phyloP scores from a whole-genome alignment of 495 filamentous ascomycete species.

The Margaritispora aquatica region DNA sequence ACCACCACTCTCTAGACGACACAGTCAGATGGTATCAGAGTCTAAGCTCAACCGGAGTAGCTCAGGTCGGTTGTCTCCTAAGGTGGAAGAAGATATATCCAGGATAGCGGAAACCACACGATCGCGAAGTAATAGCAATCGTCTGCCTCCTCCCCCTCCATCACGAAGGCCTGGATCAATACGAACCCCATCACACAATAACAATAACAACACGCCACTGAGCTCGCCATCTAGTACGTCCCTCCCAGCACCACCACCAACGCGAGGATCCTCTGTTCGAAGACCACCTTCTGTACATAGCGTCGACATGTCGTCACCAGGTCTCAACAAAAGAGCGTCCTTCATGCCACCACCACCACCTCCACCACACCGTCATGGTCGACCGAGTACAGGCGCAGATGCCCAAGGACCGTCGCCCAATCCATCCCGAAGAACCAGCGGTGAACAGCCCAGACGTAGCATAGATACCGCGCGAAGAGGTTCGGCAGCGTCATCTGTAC shows the following conservation, averaged over 20 bases:
- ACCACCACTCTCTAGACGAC: conserved; percentile 19
- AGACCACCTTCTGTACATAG: conserved; percentile 19
- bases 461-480: conserved; percentile 13
- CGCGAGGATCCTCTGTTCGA: conserved; percentile 10
- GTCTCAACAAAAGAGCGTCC: conserved; percentile 16
- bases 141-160: conserved; percentile 22
- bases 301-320: conserved; percentile 13
- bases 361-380: conserved; percentile 16
- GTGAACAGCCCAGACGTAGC: conserved; percentile 14
- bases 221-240: conserved; percentile 12
- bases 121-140: conserved; percentile 12
- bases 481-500: conserved; percentile 11
- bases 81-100: conserved; percentile 20
- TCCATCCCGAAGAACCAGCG: conserved; percentile 14
- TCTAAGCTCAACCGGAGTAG: conserved; percentile 16
- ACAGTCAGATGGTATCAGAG: conserved; percentile 19
- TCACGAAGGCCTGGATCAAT: conserved; percentile 9
- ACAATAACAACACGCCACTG: neutral
- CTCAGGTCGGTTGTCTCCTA: conserved; percentile 17
- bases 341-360: conserved; percentile 22
- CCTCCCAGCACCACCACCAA: conserved; percentile 18
- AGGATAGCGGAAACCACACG: conserved; percentile 8
- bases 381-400: conserved; percentile 11
- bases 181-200: conserved; percentile 4
- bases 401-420: conserved; percentile 5